Base-by-base conservation (phyloP, 371 early-diverging fungal genomes). In the Apophysomyces elegans region DNA sequence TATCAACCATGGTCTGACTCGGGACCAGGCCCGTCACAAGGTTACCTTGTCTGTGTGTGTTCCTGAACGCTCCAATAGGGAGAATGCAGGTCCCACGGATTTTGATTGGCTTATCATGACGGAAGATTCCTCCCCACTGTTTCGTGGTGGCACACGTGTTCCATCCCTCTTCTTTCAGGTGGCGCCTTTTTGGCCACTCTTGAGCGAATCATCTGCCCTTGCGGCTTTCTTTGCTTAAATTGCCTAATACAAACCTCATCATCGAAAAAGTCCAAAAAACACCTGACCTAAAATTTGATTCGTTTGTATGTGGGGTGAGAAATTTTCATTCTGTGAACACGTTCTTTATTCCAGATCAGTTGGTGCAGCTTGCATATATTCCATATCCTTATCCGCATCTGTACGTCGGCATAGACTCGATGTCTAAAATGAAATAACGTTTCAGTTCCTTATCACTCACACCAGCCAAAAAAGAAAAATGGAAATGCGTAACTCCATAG, bases 281-380 rank as follows among this genome's bases (percentile, higher is more conserved):
- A 21, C 54, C 54, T 50, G 54, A 50, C 54, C 54, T 26, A 50
- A 50, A 21, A 50, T 50, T 35, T 50, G 54, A 50, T 50, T 50
- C 54, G 54, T 50, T 45, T n/a, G 18, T 50, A 50, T 50, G 54
- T 50, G 54, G 54, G 54, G 54, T 50, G 54, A 50, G 54, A 50
- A 50, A 50, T 21, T 21, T 50, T 50, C 54, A 50, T 50, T 50
- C 54, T 50, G 54, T 50, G 54, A 50, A 50, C 54, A 50, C 54
- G 54, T 26, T 67, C 58, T 65, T 73, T 61, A 76, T 73, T 76
- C 76, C 68, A 76, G 71, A 64, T 73, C 69, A 45, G 62, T 59
- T 44, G 66, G 37, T 56, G 59, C 60, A 35, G 73, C 59, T 58
- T 68, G 37, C 61, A 70, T 5, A 26, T 50, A 50, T 21, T 50